phyloP scores from a whole-genome alignment of 2,329 filamentous ascomycete species.

The Fusarium nisikadoi region DNA sequence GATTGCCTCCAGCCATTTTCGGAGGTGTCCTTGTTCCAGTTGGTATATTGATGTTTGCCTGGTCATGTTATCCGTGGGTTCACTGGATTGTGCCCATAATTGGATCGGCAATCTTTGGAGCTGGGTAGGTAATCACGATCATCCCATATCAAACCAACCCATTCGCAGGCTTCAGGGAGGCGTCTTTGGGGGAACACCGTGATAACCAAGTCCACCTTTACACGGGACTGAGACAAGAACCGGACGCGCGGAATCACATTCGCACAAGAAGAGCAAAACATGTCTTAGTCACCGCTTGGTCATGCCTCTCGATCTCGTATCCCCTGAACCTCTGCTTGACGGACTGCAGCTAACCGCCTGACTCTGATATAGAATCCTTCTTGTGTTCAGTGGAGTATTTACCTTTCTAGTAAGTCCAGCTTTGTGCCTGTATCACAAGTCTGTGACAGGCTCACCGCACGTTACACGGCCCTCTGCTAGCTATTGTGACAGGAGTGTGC shows the following conservation, averaged over 20 bases:
- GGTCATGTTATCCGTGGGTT: conserved; percentile 79
- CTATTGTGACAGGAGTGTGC: conserved; percentile 18
- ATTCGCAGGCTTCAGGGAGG: conserved; percentile 14
- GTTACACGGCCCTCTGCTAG: conserved; percentile 17
- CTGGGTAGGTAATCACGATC: conserved; percentile 68
- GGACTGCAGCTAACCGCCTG: conserved; percentile 43
- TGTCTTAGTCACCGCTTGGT: conserved; percentile 49
- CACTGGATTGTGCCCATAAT: conserved; percentile 83
- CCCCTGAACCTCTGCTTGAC: conserved; percentile 18
- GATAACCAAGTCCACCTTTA: not conserved
- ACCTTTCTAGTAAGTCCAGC: conserved; percentile 79
- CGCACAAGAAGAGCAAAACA: conserved; percentile 1
- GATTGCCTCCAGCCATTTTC: conserved; percentile 78
- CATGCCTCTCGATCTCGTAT: conserved; percentile 43
- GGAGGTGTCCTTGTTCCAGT: conserved; percentile 83
- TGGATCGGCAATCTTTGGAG: conserved; percentile 76
- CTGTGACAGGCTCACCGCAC: conserved; percentile 20
- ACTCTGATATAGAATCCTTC: conserved; percentile 67
- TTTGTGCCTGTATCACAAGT: conserved; percentile 10
- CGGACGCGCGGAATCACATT: conserved; percentile 17
- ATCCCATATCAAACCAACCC: conserved; percentile 5
- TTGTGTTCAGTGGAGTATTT: conserved; percentile 86
- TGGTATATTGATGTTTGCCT: conserved; percentile 89
- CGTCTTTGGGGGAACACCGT: not conserved
- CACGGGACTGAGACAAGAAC: conserved; percentile 26